These are phyloP conservation scores for Fusarium euwallaceae DNA, from an alignment of 2,329 filamentous ascomycete genomes.

Conservation along the genomic window DNA sequence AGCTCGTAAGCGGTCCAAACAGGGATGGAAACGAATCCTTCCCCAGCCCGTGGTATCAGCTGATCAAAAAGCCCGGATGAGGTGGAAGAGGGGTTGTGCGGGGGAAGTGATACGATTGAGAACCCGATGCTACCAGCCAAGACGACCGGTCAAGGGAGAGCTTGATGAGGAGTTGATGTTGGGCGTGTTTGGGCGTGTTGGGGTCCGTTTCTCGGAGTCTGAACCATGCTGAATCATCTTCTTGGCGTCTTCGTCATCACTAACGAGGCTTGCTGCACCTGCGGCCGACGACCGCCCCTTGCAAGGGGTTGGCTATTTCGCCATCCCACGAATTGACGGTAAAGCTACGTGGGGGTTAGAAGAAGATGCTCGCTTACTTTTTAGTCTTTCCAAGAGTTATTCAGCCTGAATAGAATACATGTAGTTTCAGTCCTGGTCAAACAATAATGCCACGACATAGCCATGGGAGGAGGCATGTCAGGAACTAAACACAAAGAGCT, in stretches of 20 bases:
- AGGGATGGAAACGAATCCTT: not conserved
- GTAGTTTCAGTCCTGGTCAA: not conserved
- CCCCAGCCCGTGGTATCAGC: not conserved
- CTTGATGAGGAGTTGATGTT: not conserved
- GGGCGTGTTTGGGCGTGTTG: too few species aligned
- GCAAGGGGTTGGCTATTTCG: not conserved
- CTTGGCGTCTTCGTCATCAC: not conserved
- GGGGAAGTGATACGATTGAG: not conserved
- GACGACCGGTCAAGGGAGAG: not conserved
- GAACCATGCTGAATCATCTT: not conserved
- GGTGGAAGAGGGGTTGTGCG: constrained; percentile 1
- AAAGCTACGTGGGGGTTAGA: not conserved
- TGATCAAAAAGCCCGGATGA: not conserved
- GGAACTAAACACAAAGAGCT: not conserved
- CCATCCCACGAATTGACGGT: not conserved
- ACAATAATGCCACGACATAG: not conserved
- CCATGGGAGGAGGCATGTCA: not conserved
- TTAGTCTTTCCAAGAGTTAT: not conserved
- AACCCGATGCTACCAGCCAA: not conserved
- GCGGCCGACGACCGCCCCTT: not conserved
- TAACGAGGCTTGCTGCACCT: not conserved
- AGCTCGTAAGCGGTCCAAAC: constrained; percentile 1
- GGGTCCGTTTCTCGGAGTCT: not conserved
- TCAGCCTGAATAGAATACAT: not conserved
- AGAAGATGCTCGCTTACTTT: not conserved